Percentiles rank a stretch among this genome's conserved stretches.
Conservation (phyloP, 2,329 filamentous ascomycete species). For the Stachybotrys elegans region DNA sequence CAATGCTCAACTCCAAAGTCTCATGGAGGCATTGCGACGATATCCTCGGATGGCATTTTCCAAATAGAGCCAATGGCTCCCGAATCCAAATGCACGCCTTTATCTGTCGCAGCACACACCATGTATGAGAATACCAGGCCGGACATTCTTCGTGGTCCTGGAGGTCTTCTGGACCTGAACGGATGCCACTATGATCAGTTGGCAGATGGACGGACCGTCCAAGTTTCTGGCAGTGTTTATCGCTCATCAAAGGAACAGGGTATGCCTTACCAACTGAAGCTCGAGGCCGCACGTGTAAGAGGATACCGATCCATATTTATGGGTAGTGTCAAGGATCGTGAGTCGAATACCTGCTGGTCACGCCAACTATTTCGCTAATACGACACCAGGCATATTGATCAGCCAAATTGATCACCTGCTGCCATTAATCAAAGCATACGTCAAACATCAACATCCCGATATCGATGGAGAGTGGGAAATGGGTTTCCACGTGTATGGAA, state of each 20-base stretch:
- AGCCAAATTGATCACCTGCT: constrained; percentile 12
- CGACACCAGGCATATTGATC: constrained; percentile 14
- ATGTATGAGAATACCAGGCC: constrained; percentile 51
- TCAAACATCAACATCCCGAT: constrained; percentile 14
- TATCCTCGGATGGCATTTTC: constrained; percentile 36
- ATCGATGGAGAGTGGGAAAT: constrained; percentile 15
- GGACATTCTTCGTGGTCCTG: constrained; percentile 44
- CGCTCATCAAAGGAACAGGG: constrained; percentile 6
- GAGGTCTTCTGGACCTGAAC: constrained; percentile 38
- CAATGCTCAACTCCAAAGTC: constrained; percentile 43
- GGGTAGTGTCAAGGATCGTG: constrained; percentile 15
- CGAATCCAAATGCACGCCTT: constrained; percentile 35
- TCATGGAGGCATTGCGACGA: constrained; percentile 31
- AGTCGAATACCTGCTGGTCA: rapidly evolving
- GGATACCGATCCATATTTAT: constrained; percentile 18
- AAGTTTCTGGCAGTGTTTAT: constrained; percentile 11
- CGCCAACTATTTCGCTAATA: too few species aligned
- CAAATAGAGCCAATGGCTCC: constrained; percentile 38
- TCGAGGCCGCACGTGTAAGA: constrained; percentile 13
- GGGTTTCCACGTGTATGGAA: constrained; percentile 39
- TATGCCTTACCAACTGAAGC: constrained; percentile 14
- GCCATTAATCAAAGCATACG: constrained; percentile 9
- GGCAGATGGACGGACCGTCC: constrained; percentile 7
- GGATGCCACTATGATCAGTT: constrained; percentile 19
- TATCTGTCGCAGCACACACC: constrained; percentile 47